Conservation (phyloP, 1,139 yeast species). For the Nadsonia commutata region DNA sequence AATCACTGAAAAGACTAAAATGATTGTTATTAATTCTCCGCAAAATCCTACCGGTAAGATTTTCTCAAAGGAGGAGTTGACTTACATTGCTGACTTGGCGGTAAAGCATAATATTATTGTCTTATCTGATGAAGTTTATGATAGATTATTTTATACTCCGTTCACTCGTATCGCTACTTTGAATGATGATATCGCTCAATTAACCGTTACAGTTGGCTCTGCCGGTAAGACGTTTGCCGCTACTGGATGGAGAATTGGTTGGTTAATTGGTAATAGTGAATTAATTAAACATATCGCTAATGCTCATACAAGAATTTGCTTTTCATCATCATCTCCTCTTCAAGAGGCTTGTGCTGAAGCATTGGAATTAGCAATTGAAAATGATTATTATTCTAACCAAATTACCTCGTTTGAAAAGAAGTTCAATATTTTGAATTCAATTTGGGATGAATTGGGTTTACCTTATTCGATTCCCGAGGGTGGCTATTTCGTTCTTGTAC, state of each 20-base stretch:
- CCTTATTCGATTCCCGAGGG: slow-evolving; percentile 90
- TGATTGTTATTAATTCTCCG: slow-evolving; percentile 81
- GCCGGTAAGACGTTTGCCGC: slow-evolving; percentile 97
- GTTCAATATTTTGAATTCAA: slow-evolving; percentile 53
- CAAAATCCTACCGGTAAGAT: slow-evolving; percentile 95
- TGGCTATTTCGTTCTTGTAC: slow-evolving; percentile 81
- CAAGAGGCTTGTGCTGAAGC: slow-evolving; percentile 87
- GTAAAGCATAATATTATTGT: slow-evolving; percentile 70
- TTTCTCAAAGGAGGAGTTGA: slow-evolving; percentile 58
- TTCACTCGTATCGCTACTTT: slow-evolving; percentile 80
- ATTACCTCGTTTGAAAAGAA: slow-evolving; percentile 53
- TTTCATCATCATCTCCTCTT: slow-evolving; percentile 81
- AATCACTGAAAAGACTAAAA: slow-evolving; percentile 60
- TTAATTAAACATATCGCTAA: slow-evolving; percentile 66
- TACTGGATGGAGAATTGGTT: slow-evolving; percentile 97
- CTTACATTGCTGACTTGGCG: slow-evolving; percentile 62
- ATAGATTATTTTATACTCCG: slow-evolving; percentile 58
- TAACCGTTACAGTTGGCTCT: slow-evolving; percentile 85
- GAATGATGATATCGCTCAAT: slow-evolving; percentile 57
- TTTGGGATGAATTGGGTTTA: slow-evolving; percentile 72
- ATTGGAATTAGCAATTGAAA: slow-evolving; percentile 42
- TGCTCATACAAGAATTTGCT: slow-evolving; percentile 89
- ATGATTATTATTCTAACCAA: slow-evolving; percentile 54
- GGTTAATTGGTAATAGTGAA: slow-evolving; percentile 80
- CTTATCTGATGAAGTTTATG: slow-evolving; percentile 90